Base-by-base conservation (phyloP, 2,329 filamentous ascomycete species). In the Diaporthe citriasiana region DNA sequence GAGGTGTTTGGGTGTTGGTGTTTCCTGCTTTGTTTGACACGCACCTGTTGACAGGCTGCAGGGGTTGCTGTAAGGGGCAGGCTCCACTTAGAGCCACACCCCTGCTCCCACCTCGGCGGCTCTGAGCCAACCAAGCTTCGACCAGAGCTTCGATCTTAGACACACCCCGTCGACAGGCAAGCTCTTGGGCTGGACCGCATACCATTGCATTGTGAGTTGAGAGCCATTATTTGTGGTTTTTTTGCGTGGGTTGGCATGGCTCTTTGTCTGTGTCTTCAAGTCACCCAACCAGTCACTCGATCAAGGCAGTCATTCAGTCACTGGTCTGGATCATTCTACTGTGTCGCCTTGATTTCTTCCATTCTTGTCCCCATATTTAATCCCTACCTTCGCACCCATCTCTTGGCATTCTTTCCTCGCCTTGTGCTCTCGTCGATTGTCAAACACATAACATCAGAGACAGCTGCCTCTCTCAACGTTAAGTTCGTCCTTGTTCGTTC, bases 11-110 rank as follows among this genome's bases (percentile, higher is more conserved):
- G 22, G 7, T 38, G 42, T 19, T 50, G 42, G 42, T 65, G 60
- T 65, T 65, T 33, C 42, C 42, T 50, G 40, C 60, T 50, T 38
- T 66, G 60, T 66, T 51, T 66, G 63, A 66, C 63, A 66, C 45
- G 60, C 60, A 65, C 10, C 60, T 12, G 27, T 65, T 10, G 60
- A 66, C 45, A 38, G 45, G 45, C 27, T 65, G 60, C 40, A 47
- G 42, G 40, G 59, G 59, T 25, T 8, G 15, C 59, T 33, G 59
- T 13, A 63, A 63, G 59, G 59, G 60, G 60, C 30, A 15, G 3
- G 45, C 45, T 27, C 63, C 63, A 66, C 63, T n/a, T 38, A 33
- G 25, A 27, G 30, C 45, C 42, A 51, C 45, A 66, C 63, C 63
- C 63, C 63, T 66, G 63, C 63, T 38, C 42, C 40, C 25, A 7